Evolutionary conservation across 2,329 filamentous ascomycete species (phyloP), one percentile per base, ranked within the genome.

Genomic region (Beauveria scarabaeidicola): DNA sequence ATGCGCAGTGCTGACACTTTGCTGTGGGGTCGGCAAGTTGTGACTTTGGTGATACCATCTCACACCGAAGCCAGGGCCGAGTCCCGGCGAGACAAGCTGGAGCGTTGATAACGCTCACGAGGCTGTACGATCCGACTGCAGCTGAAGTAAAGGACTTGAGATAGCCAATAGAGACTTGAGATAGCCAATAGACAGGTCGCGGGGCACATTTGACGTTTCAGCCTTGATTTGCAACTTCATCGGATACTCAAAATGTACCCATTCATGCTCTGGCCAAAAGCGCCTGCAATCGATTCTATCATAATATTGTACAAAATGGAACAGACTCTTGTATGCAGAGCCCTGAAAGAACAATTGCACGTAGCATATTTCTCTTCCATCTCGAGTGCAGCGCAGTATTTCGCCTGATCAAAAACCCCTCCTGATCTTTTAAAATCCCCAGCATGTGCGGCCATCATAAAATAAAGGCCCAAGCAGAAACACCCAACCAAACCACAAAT

Each of bases 301-400:
- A 36, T 43, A 25, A 43, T 58, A 58, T 59, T 38, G 36, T 59
- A 59, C 56, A 59, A 59, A 51, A 58, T 51, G 17, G 38, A 51
- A 51, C 29, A 23, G 55, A 5, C 55, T 5, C 54, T 58, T 13
- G 8, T 2, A 10, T 4, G 1, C 8, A 25, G 32, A 58, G 55
- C 25, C 47, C n/a, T 7, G 10, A 58, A 19, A 51, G 52, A 38
- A 58, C 50, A 52, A 43, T 52, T 7, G 36, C 46, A 40, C 11
- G 17, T 21, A 25, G 46, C 54, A 15, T 21, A 55, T 15, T 40
- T 43, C 36, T 43, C 23, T 58, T 51, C 43, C 47, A 51, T n/a
- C 47, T 44, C 46, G 36, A 51, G n/a, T 44, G 55, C 55, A 36
- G 44, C 25, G 25, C 47, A 15, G 46, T n/a, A 15, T 25, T 15